These are phyloP conservation scores for Ceratopteris richardii DNA, from an alignment of 75 land plant species.

Conservation along the genomic window DNA sequence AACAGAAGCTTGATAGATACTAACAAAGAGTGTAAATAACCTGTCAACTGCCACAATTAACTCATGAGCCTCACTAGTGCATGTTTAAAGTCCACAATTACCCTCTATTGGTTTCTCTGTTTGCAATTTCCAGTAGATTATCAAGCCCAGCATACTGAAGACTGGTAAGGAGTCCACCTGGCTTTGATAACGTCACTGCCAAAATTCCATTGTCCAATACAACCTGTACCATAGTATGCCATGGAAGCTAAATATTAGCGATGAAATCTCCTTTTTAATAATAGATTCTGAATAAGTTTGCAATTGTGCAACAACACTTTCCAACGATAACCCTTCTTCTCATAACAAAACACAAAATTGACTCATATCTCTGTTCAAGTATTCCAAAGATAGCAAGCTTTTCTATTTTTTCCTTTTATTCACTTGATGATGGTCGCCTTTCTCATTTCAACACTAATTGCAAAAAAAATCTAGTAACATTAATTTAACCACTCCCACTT, in stretches of 20 bases:
- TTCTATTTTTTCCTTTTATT: too few relatives aligned
- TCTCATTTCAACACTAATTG: too few relatives aligned
- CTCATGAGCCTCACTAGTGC: too few relatives aligned
- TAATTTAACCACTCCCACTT: too few relatives aligned
- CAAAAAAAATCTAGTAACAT: too few relatives aligned
- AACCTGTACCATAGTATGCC: constrained; percentile 46
- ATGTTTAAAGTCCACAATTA: constrained; percentile 4
- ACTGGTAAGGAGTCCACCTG: constrained; percentile 59
- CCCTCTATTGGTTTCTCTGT: constrained; percentile 68
- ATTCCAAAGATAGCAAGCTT: too few relatives aligned
- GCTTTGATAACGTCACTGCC: constrained; percentile 58
- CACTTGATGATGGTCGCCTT: too few relatives aligned
- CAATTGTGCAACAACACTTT: neutral
- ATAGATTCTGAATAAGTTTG: neutral
- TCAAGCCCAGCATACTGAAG: constrained; percentile 51
- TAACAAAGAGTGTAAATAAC: too few relatives aligned
- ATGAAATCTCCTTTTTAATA: neutral
- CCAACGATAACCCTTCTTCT: neutral
- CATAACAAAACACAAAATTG: neutral
- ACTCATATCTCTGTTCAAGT: too few relatives aligned
- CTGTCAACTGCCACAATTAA: too few relatives aligned
- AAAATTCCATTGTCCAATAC: constrained; percentile 67
- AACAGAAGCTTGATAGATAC: too few relatives aligned
- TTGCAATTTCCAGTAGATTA: constrained; percentile 55
- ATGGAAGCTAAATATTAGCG: neutral